Evolutionary conservation across 2,329 filamentous ascomycete genomes (phyloP).

Genomic region (Fusarium tupiense): DNA sequence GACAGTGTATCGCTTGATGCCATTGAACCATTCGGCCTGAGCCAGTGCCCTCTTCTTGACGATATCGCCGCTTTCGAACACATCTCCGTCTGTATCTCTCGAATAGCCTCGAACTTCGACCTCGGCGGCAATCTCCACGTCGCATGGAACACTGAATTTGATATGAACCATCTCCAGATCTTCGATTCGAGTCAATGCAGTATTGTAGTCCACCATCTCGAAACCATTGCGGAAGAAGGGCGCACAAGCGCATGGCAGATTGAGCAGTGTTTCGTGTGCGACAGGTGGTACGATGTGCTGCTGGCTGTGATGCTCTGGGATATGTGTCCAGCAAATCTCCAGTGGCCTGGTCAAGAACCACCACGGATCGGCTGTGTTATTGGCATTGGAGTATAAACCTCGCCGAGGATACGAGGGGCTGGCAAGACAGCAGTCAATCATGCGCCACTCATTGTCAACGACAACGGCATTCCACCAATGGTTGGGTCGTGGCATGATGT

Average conservation of each 20-base stretch:
- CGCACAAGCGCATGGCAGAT: slow-evolving; percentile 86
- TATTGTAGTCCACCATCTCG: slow-evolving; percentile 90
- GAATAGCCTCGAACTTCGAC: slow-evolving; percentile 86
- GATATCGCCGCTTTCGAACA: slow-evolving; percentile 90
- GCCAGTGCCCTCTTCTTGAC: slow-evolving; percentile 87
- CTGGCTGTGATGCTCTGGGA: slow-evolving; percentile 85
- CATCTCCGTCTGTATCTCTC: slow-evolving; percentile 86
- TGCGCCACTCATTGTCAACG: slow-evolving; percentile 93
- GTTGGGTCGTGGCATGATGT: slow-evolving; percentile 85
- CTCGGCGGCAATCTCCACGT: slow-evolving; percentile 92
- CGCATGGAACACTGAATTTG: slow-evolving; percentile 85
- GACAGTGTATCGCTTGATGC: slow-evolving; percentile 89
- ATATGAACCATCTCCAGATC: slow-evolving; percentile 94
- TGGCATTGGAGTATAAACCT: slow-evolving; percentile 77
- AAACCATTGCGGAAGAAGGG: slow-evolving; percentile 86
- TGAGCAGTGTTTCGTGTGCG: slow-evolving; percentile 84
- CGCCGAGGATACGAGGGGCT: slow-evolving; percentile 90
- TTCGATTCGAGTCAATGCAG: slow-evolving; percentile 84
- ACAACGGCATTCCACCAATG: slow-evolving; percentile 98
- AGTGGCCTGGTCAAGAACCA: slow-evolving; percentile 92
- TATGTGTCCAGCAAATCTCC: slow-evolving; percentile 95
- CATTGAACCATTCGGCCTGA: slow-evolving; percentile 90
- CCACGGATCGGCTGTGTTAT: slow-evolving; percentile 81
- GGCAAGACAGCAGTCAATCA: slow-evolving; percentile 93
- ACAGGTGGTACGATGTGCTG: slow-evolving; percentile 94